A percentile compares a stretch with the other conserved stretches of the same genome.
Conservation (phyloP, 73 alveolate species). For the Paraurostyla sp. region DNA sequence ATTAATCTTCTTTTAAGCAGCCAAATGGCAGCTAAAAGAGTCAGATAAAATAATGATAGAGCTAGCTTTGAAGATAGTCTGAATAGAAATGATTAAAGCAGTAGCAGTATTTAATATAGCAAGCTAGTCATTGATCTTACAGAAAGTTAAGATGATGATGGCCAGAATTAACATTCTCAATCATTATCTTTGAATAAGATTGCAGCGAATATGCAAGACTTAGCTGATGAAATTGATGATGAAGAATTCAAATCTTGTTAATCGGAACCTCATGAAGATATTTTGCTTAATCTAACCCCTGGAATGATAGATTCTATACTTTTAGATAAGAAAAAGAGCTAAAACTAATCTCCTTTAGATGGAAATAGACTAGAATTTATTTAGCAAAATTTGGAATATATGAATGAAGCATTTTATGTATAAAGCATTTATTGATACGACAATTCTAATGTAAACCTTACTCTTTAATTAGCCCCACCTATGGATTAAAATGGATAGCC, state of each 20-base stretch:
- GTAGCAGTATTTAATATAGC: too few species aligned
- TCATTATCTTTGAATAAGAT: not conserved
- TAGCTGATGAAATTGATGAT: not conserved
- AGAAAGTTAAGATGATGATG: not conserved
- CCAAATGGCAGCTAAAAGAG: too few species aligned
- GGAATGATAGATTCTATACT: too few species aligned
- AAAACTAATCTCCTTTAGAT: too few species aligned
- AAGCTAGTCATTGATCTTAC: constrained; percentile 43
- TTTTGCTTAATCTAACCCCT: too few species aligned
- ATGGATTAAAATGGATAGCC: constrained; percentile 22
- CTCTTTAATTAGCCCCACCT: not conserved
- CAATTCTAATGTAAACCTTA: not conserved
- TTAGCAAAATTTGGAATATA: not conserved
- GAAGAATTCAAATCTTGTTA: too few species aligned
- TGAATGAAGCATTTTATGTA: not conserved
- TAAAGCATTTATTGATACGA: not conserved
- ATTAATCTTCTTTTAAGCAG: too few species aligned
- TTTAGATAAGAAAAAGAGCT: too few species aligned
- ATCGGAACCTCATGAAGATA: too few species aligned
- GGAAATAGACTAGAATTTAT: not conserved
- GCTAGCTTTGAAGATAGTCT: too few species aligned
- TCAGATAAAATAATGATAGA: too few species aligned
- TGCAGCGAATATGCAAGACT: not conserved
- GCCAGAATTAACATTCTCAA: not conserved
- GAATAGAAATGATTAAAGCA: too few species aligned